Evolutionary conservation across 1,139 yeast genomes (phyloP).

Genomic region (Suhomyces choctaworum): DNA sequence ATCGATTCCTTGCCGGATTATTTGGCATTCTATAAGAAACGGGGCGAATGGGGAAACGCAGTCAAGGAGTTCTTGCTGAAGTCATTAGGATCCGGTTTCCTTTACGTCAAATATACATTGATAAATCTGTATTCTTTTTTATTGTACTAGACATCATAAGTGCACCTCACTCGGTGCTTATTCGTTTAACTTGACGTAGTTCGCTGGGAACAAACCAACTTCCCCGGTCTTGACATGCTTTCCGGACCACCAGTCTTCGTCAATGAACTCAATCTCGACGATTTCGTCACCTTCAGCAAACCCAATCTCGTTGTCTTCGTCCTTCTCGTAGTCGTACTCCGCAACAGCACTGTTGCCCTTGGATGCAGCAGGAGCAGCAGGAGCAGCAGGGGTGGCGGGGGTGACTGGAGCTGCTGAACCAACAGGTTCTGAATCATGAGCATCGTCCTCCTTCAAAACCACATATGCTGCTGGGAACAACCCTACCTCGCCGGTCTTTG

Average conservation of each 20-base stretch:
- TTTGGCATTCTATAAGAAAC: conserved; percentile 59
- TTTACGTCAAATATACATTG: background rate
- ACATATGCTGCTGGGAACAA: conserved; percentile 78
- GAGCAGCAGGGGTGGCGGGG: conserved; percentile 17
- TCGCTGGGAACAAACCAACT: conserved; percentile 86
- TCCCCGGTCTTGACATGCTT: conserved; percentile 63
- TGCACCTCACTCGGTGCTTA: conserved; percentile 14
- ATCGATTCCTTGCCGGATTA: conserved; percentile 60
- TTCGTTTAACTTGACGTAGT: conserved; percentile 59
- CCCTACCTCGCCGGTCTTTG: conserved; percentile 59
- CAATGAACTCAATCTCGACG: conserved; percentile 80
- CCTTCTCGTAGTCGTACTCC: conserved; percentile 82
- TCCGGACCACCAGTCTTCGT: conserved; percentile 98
- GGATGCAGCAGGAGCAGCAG: conserved; percentile 24
- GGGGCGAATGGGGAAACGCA: conserved; percentile 66
- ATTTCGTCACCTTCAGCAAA: conserved; percentile 76
- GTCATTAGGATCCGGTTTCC: background rate
- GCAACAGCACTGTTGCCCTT: conserved; percentile 65
- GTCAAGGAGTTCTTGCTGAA: conserved; percentile 39
- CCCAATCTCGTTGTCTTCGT: conserved; percentile 85
- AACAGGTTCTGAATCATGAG: conserved; percentile 15
- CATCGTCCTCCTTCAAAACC: conserved; percentile 33
- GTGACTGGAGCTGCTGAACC: conserved; percentile 22
- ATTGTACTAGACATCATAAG: conserved; percentile 1
- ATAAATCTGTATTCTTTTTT: conserved; percentile 1